Percentiles rank a stretch among this genome's conserved stretches.
Conservation (phyloP, 805 yeast species). For the Wickerhamiella australiensis region DNA sequence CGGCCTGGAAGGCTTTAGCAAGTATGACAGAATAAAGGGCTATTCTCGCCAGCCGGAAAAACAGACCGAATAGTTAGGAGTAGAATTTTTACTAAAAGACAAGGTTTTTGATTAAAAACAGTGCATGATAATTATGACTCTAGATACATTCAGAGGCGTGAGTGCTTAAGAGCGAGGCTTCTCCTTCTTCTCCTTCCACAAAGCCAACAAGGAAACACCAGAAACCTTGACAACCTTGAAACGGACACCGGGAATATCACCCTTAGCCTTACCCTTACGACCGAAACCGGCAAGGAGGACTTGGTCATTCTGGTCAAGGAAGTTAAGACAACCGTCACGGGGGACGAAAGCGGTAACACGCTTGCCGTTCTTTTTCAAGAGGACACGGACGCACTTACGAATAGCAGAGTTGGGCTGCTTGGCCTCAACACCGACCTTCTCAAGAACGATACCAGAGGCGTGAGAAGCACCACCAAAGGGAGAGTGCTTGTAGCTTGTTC, state of each 20-base stretch:
- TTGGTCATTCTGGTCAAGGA: slow-evolving; percentile 99
- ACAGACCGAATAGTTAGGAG: too few relatives aligned
- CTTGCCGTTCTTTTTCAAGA: slow-evolving; percentile 99
- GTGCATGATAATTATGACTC: slow-evolving; percentile 3
- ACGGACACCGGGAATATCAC: slow-evolving; percentile 99
- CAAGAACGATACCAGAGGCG: slow-evolving; percentile 99
- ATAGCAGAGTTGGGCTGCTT: slow-evolving; percentile 99
- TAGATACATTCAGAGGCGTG: slow-evolving; percentile 2
- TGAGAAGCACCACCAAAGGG: slow-evolving; percentile 99
- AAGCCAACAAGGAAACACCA: slow-evolving; percentile 98
- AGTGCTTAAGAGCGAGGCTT: slow-evolving; percentile 64
- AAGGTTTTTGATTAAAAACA: neutral
- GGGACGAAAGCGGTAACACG: slow-evolving; percentile 99
- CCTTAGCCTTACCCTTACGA: slow-evolving; percentile 99
- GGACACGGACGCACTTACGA: slow-evolving; percentile 99
- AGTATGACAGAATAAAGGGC: too few relatives aligned
- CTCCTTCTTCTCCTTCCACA: slow-evolving; percentile 99
- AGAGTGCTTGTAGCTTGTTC: slow-evolving; percentile 99
- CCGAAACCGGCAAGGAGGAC: slow-evolving; percentile 99
- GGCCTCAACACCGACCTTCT: slow-evolving; percentile 99
- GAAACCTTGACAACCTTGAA: slow-evolving; percentile 99
- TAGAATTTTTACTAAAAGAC: too few relatives aligned
- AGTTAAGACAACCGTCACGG: slow-evolving; percentile 99
- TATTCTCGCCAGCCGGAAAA: too few relatives aligned
- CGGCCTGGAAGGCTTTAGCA: too few relatives aligned